A percentile compares a stretch with the other conserved stretches of the same genome.
phyloP scores from a whole-genome alignment of 2,329 filamentous ascomycete species.

The Elsinoe batatas region DNA sequence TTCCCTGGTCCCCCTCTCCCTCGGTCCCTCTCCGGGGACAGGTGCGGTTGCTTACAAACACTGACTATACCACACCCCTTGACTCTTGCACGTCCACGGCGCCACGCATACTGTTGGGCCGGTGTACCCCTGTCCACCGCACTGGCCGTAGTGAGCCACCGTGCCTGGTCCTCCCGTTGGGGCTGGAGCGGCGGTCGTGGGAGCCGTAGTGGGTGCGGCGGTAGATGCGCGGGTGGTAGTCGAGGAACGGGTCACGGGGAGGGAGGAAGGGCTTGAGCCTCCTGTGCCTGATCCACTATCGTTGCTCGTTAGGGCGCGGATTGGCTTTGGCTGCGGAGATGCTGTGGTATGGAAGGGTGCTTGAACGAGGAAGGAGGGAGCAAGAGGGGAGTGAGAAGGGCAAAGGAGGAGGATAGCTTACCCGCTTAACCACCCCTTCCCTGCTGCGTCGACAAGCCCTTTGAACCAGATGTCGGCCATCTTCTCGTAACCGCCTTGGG shows the following conservation, averaged over 20 bases:
- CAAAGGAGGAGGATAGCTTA: not conserved
- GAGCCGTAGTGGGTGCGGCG: not conserved
- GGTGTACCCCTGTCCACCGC: slow-evolving; percentile 28
- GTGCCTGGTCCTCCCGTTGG: slow-evolving; percentile 2
- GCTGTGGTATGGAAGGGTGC: no score
- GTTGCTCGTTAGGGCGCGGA: no score
- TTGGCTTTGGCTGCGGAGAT: no score
- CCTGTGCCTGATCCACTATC: not conserved
- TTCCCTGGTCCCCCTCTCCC: no score
- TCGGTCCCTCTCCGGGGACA: no score
- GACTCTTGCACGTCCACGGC: slow-evolving; percentile 26
- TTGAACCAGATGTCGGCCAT: slow-evolving; percentile 9
- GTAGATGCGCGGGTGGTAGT: not conserved
- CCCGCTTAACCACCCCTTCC: not conserved
- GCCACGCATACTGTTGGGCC: slow-evolving; percentile 27
- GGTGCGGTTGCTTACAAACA: no score
- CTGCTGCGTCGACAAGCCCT: not conserved
- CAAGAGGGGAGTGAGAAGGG: not conserved
- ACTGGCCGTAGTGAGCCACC: slow-evolving; percentile 23
- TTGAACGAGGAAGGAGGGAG: not conserved
- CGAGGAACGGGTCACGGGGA: not conserved
- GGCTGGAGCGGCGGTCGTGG: not conserved
- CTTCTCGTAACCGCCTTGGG: not conserved
- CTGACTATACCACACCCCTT: slow-evolving; percentile 31
- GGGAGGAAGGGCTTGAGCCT: not conserved